Evolutionary conservation across 805 yeast species (phyloP), one percentile per base, ranked within the genome.

Genomic region (Saccharomyces kudriavzevii): DNA sequence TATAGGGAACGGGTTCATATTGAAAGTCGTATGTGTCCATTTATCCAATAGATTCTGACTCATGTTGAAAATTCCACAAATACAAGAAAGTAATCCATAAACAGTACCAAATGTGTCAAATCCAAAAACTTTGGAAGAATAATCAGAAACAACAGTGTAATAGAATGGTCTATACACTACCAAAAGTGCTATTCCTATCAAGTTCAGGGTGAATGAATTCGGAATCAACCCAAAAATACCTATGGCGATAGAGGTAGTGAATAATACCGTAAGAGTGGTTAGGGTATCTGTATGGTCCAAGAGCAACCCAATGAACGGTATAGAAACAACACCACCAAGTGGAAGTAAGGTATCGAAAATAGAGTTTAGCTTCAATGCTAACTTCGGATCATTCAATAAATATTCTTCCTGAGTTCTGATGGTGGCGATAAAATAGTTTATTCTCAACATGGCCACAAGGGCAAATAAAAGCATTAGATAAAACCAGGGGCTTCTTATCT

Each of bases 341-440:
- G 98, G 98, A 57, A 91, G 76, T 0, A 94, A 91, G 51, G 87
- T 63, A 66, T 92, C 97, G 63, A 91, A 92, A 56, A 88, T 83
- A 51, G 81, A 80, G 67, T 89, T 89, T 49, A 89, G 70, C 11
- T 63, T 60, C 26, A 76, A 66, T 1, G 95, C 96, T 2, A 62
- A 58, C 3, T 74, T 67, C 8, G 71, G 72, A 58, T 74, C 74
- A 11, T 79, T 80, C 52, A 89, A 75, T 56, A 90, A 77, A 64
- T 75, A 92, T 26, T 77, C 77, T 74, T 89, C 95, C 72, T 91
- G 97, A 0, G 96, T 74, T 63, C 83, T 80, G 35, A 91, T 75
- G 1, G 97, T 89, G 8, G 97, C 97, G 52, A 91, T 94, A 70
- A 89, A 92, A 69, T 88, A 92, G 73, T 91, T 91, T 60, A 91